These are phyloP conservation scores for Blastocystis sp. DNA, from an alignment of 352 stramenopile species.

Conservation along the genomic window DNA sequence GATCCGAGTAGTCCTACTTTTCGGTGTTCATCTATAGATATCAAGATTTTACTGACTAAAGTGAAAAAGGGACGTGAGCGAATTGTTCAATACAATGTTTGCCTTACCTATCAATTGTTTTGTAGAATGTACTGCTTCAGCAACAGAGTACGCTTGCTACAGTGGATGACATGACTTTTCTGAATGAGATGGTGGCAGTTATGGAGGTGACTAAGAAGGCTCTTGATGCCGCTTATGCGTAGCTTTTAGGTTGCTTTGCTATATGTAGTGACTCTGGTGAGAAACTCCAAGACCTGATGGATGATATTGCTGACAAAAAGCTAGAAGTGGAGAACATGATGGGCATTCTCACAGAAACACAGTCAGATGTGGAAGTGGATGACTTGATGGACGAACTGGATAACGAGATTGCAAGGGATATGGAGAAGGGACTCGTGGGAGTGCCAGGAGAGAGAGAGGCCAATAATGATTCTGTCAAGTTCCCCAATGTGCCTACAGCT, in stretches of 20 bases:
- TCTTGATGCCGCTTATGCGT: neutral
- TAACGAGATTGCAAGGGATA: neutral
- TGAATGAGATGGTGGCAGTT: constrained; percentile 8
- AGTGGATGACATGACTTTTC: neutral
- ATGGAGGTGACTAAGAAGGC: neutral
- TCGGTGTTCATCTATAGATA: neutral
- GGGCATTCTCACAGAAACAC: neutral
- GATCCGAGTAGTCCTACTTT: neutral
- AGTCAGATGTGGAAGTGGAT: neutral
- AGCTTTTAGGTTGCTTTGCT: neutral
- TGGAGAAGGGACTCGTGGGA: neutral
- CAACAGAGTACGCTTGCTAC: neutral
- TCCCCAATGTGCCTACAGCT: neutral
- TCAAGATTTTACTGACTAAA: neutral
- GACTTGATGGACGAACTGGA: neutral
- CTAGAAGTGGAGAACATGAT: neutral
- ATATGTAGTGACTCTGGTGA: neutral
- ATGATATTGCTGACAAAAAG: neutral
- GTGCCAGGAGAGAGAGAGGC: neutral
- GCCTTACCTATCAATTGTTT: too few relatives aligned
- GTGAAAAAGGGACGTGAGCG: neutral
- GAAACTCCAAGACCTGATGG: constrained; percentile 21
- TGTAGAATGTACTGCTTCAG: neutral
- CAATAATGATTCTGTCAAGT: neutral
- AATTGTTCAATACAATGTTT: neutral